Conservation (phyloP, 768 basidiomycete genomes). For the Tricholoma bakamatsutake region DNA sequence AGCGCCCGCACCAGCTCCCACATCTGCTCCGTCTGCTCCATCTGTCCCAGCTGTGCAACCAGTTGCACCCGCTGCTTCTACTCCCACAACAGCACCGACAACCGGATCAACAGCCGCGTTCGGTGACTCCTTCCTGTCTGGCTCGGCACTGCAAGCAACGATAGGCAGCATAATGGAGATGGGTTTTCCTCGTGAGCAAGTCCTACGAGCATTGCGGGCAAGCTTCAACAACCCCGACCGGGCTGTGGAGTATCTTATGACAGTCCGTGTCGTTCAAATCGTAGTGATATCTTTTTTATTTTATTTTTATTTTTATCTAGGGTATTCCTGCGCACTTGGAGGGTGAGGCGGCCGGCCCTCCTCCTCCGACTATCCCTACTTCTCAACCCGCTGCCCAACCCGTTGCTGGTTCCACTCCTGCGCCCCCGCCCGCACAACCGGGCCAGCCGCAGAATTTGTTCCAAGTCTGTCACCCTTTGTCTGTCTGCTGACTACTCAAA, state of each 20-base stretch:
- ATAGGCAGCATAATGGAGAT: conserved; percentile 87
- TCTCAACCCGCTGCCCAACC: conserved; percentile 29
- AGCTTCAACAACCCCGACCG: conserved; percentile 97
- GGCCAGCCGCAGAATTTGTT: conserved; percentile 79
- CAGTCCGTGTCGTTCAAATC: conserved; percentile 38
- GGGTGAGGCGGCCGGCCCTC: conserved; percentile 35
- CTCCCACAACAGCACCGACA: conserved; percentile 13
- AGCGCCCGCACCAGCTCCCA: conserved; percentile 15
- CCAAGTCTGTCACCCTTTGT: conserved; percentile 44
- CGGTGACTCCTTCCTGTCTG: conserved; percentile 69
- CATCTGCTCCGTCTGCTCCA: conserved; percentile 18
- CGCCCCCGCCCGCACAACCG: conserved; percentile 28
- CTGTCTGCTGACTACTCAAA: background rate
- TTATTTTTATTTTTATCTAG: conserved; percentile 29
- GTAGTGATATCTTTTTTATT: conserved; percentile 7
- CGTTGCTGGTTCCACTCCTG: conserved; percentile 25
- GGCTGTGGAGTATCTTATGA: conserved; percentile 98
- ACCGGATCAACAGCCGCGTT: conserved; percentile 30
- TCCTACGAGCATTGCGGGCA: conserved; percentile 79
- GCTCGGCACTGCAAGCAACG: conserved; percentile 67
- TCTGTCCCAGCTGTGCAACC: conserved; percentile 27
- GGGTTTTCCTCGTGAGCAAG: conserved; percentile 88
- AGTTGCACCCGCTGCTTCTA: conserved; percentile 27
- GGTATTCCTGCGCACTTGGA: conserved; percentile 75
- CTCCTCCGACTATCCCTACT: conserved; percentile 18